These are phyloP conservation scores for Solanum boliviense DNA, from an alignment of 257 asterid species.

Conservation along the genomic window DNA sequence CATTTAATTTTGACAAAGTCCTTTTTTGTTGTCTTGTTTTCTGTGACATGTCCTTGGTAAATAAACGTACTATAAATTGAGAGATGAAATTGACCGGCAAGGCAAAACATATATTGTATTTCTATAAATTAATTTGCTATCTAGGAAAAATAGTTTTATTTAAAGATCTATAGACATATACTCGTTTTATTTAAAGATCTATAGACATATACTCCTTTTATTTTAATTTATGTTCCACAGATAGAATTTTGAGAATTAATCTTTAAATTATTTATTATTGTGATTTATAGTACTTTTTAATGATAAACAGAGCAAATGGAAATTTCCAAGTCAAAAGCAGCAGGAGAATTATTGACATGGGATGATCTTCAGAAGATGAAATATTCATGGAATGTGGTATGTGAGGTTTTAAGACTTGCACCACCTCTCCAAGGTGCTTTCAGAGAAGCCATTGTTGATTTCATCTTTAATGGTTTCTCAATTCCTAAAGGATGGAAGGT, in stretches of 20 bases:
- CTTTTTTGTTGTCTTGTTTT: background rate
- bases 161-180: background rate
- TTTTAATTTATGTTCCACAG: no score
- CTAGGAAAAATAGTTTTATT: background rate
- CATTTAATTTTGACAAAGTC: background rate
- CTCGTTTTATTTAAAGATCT: background rate
- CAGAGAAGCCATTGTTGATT: conserved; percentile 43
- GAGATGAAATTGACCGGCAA: background rate
- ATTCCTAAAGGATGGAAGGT: conserved; percentile 69
- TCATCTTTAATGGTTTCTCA: conserved; percentile 29
- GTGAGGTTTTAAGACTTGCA: background rate
- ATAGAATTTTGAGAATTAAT: no score
- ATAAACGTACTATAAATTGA: background rate
- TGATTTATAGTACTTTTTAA: no score
- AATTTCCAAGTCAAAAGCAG: conserved; percentile 26
- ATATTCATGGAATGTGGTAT: background rate
- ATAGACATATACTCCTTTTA: background rate
- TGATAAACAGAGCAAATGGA: conserved; percentile 38
- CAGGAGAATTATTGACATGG: conserved; percentile 34
- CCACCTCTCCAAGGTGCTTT: conserved; percentile 34
- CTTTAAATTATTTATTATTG: no score
- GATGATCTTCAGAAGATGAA: conserved; percentile 36
- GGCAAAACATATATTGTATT: background rate
- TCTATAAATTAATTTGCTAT: background rate
- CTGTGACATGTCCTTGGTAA: background rate